Conservation (phyloP, 768 basidiomycete species). For the Leucocoprinus leucothites region DNA sequence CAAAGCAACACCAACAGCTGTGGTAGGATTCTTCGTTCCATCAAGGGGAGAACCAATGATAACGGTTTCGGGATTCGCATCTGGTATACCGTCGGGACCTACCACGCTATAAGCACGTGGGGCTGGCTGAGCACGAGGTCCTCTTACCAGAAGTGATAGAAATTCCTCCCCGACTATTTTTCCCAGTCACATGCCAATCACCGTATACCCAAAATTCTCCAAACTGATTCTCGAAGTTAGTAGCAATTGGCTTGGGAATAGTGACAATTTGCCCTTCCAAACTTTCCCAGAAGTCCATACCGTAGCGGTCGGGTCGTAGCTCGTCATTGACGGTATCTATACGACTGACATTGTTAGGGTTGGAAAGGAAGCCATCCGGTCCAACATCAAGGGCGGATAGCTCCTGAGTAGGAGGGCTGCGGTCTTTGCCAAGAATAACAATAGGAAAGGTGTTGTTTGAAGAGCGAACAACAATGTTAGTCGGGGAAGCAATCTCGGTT, state of each 20-base stretch:
- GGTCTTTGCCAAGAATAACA: constrained; percentile 49
- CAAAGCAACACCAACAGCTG: constrained; percentile 43
- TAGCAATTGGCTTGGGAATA: constrained; percentile 42
- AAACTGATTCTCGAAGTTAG: constrained; percentile 49
- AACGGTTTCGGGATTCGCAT: constrained; percentile 56
- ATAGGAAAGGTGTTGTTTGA: constrained; percentile 43
- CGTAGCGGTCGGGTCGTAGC: constrained; percentile 48
- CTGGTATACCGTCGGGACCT: constrained; percentile 50
- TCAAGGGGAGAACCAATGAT: constrained; percentile 55
- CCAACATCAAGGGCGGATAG: constrained; percentile 50
- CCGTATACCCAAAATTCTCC: constrained; percentile 61
- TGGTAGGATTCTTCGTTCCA: constrained; percentile 45
- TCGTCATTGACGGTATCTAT: constrained; percentile 43
- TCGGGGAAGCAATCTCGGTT: constrained; percentile 47
- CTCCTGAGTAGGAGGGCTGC: constrained; percentile 47
- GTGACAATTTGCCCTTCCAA: constrained; percentile 58
- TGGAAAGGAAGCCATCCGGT: constrained; percentile 50
- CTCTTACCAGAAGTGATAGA: constrained; percentile 43
- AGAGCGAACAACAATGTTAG: constrained; percentile 41
- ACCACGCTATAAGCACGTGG: background rate
- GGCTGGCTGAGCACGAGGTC: constrained; percentile 6
- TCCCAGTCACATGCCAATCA: constrained; percentile 52
- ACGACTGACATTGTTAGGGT: constrained; percentile 50
- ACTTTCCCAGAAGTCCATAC: constrained; percentile 65
- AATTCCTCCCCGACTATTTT: constrained; percentile 54